Percentiles rank a stretch among this genome's conserved stretches.
Conservation (phyloP, 208 protist species). For the Leptomonas seymouri region DNA sequence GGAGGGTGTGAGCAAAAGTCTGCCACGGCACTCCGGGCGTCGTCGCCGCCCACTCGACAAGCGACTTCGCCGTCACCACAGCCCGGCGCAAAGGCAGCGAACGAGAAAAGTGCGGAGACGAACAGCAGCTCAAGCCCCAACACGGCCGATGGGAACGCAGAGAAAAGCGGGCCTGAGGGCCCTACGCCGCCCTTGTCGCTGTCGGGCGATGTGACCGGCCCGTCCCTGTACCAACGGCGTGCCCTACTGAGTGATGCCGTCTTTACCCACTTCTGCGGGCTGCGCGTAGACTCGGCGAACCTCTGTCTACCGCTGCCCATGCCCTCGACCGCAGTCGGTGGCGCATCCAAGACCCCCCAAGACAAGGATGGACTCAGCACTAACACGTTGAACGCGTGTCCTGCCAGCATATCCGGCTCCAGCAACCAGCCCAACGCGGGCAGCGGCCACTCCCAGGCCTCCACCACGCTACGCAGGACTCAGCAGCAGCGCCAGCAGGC, state of each 20-base stretch:
- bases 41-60: background rate
- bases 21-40: no score
- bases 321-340: background rate
- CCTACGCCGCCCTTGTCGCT: no score
- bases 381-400: background rate
- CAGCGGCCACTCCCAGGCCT: conserved; percentile 6
- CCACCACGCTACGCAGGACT: background rate
- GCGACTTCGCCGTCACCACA: conserved; percentile 6
- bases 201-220: background rate
- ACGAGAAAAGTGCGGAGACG: background rate
- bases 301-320: conserved; percentile 13
- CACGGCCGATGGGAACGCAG: no score
- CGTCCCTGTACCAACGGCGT: conserved; percentile 30
- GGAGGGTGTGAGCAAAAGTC: conserved; percentile 11
- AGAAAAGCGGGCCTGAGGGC: no score
- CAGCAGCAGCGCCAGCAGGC: conserved; percentile 24
- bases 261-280: conserved; percentile 29
- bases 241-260: conserved; percentile 27
- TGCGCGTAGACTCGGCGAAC: conserved; percentile 24
- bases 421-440: background rate
- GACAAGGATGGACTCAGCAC: background rate
- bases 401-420: conserved; percentile 2
- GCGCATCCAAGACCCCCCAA: background rate
- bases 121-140: no score
- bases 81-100: background rate